A percentile compares a stretch with the other conserved stretches of the same genome.
Conservation (phyloP, 108 stramenopile genomes). For the Skeletonema grethae region DNA sequence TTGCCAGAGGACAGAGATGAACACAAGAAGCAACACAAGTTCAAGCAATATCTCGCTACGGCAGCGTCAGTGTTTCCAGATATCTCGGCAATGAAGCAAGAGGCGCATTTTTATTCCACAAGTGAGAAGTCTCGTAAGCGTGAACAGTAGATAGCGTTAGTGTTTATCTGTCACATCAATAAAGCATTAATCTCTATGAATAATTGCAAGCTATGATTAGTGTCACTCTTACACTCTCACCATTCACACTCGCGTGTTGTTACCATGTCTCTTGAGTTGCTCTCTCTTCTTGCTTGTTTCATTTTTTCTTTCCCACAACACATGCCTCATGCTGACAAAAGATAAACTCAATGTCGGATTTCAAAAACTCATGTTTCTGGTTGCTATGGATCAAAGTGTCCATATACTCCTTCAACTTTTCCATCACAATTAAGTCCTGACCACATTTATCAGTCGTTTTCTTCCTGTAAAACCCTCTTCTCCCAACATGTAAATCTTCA, state of each 20-base stretch:
- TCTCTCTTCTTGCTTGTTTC: too few species aligned
- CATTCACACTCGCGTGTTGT: too few species aligned
- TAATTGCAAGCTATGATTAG: too few species aligned
- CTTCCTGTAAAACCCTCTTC: neutral
- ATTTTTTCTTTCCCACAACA: conserved; percentile 9
- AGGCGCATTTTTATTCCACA: neutral
- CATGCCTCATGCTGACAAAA: conserved; percentile 18
- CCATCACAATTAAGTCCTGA: neutral
- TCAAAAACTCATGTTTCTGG: neutral
- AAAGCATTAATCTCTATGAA: too few species aligned
- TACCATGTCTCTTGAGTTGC: too few species aligned
- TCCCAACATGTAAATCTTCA: conserved; percentile 27
- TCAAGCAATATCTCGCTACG: neutral
- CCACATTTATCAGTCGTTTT: neutral
- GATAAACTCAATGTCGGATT: conserved; percentile 10
- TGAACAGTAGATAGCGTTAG: too few species aligned
- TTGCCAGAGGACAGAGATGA: too few species aligned
- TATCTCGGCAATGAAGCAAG: neutral
- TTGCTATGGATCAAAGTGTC: neutral
- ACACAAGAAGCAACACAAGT: neutral
- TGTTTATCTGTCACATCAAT: too few species aligned
- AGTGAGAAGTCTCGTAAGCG: neutral
- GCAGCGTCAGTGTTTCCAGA: neutral
- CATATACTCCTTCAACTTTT: conserved; percentile 2
- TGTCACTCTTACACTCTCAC: too few species aligned